Evolutionary conservation across 148 eudicot species (phyloP).

Genomic region (Persicaria tinctoria): DNA sequence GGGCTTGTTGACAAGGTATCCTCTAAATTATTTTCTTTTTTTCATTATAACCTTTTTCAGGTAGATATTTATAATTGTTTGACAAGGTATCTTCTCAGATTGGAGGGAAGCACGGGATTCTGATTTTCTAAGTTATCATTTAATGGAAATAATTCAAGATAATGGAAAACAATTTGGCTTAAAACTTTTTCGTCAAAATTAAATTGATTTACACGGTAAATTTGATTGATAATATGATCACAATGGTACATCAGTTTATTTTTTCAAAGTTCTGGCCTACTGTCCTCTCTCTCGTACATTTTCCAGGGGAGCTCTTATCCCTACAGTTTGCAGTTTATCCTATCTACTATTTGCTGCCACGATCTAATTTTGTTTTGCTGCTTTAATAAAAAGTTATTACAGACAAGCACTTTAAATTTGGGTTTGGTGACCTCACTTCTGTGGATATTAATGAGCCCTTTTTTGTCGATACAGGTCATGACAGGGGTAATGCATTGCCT

Average conservation of each 20-base stretch:
- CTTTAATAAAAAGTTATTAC: background rate
- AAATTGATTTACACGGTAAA: background rate
- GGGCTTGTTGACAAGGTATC: conserved; percentile 48
- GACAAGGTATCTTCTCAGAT: background rate
- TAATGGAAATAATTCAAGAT: background rate
- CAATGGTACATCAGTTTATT: background rate
- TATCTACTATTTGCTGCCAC: background rate
- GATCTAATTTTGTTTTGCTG: background rate
- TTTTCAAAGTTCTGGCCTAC: background rate
- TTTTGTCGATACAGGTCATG: conserved; percentile 31
- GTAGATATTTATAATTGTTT: background rate
- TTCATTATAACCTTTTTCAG: background rate
- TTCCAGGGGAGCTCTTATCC: background rate
- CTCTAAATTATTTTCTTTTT: background rate
- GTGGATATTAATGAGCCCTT: conserved; percentile 1
- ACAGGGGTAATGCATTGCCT: conserved; percentile 34
- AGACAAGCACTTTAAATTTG: background rate
- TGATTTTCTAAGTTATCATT: background rate
- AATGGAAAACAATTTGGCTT: background rate
- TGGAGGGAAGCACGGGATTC: background rate
- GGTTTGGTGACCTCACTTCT: background rate
- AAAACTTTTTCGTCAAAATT: background rate
- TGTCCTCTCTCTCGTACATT: background rate
- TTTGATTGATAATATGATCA: background rate
- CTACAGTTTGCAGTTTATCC: background rate